These are phyloP conservation scores for Acanthamoeba lenticulata DNA, from an alignment of 208 protist species.

Conservation along the genomic window DNA sequence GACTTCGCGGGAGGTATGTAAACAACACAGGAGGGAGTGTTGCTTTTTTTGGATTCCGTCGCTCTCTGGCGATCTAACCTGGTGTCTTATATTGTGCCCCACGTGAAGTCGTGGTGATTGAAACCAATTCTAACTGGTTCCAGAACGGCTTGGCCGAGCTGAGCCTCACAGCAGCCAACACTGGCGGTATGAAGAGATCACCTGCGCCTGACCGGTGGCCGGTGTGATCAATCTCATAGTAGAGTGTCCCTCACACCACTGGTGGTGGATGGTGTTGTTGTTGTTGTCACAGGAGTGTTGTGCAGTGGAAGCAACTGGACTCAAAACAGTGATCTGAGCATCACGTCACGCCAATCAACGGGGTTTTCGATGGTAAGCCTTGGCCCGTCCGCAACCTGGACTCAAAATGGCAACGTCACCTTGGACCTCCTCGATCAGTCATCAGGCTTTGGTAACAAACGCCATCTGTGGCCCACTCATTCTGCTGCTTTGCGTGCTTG, in stretches of 20 bases:
- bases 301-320: not conserved
- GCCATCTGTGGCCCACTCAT: too few relatives aligned
- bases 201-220: not conserved
- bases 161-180: not conserved
- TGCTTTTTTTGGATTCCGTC: too few relatives aligned
- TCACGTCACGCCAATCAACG: not conserved
- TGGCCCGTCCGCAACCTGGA: not conserved
- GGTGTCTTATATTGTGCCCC: too few relatives aligned
- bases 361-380: not conserved
- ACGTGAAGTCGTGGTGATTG: not conserved
- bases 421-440: not conserved
- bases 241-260: too few relatives aligned
- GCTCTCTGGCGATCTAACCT: too few relatives aligned
- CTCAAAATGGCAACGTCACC: not conserved
- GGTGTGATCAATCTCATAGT: too few relatives aligned
- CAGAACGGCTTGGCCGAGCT: not conserved
- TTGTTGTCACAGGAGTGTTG: not conserved
- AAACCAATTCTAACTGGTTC: not conserved
- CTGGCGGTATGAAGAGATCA: not conserved
- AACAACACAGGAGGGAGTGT: too few relatives aligned
- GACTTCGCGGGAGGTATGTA: too few relatives aligned
- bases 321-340: not conserved
- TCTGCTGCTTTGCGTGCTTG: too few relatives aligned
- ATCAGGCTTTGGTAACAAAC: not conserved
- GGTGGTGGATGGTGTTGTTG: not conserved